phyloP scores from a whole-genome alignment of 129 eudicot species.

The Flaveria ramosissima region DNA sequence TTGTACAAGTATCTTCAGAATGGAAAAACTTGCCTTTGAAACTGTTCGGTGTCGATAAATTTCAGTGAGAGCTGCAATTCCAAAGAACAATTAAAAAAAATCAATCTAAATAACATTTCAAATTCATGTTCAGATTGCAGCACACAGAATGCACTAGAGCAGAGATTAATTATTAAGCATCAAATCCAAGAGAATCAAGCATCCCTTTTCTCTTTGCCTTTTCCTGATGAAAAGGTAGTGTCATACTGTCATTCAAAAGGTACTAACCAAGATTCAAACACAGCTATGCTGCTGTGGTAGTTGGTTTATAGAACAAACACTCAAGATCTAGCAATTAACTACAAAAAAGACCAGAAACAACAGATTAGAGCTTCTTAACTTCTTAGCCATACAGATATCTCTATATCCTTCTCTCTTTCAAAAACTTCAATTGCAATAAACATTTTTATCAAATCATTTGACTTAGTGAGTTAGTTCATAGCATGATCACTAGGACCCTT shows the following conservation, averaged over 20 bases:
- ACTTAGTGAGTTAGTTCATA: background rate
- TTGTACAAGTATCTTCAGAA: background rate
- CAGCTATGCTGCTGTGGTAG: slow-evolving; percentile 7
- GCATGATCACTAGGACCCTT: background rate
- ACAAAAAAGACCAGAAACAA: background rate
- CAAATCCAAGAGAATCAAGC: slow-evolving; percentile 15
- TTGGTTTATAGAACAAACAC: background rate
- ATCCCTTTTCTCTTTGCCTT: slow-evolving; percentile 11
- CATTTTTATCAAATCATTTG: background rate
- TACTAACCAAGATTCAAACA: slow-evolving; percentile 6
- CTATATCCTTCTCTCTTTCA: slow-evolving; percentile 10
- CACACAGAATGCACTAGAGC: slow-evolving; percentile 11
- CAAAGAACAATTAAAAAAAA: slow-evolving; percentile 4
- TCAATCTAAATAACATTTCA: slow-evolving; percentile 1
- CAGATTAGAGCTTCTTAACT: background rate
- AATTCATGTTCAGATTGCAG: slow-evolving; percentile 23
- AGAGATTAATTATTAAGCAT: slow-evolving; percentile 6
- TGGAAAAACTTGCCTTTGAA: slow-evolving; percentile 70
- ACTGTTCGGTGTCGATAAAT: slow-evolving; percentile 89
- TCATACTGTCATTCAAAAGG: background rate
- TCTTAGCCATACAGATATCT: background rate
- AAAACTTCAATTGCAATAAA: background rate
- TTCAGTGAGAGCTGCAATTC: slow-evolving; percentile 72
- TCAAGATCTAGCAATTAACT: slow-evolving; percentile 1
- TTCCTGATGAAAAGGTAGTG: slow-evolving; percentile 3